Percentiles rank a stretch among this genome's conserved stretches.
phyloP scores from a whole-genome alignment of 345 rosid genomes.

The Excoecaria agallocha region DNA sequence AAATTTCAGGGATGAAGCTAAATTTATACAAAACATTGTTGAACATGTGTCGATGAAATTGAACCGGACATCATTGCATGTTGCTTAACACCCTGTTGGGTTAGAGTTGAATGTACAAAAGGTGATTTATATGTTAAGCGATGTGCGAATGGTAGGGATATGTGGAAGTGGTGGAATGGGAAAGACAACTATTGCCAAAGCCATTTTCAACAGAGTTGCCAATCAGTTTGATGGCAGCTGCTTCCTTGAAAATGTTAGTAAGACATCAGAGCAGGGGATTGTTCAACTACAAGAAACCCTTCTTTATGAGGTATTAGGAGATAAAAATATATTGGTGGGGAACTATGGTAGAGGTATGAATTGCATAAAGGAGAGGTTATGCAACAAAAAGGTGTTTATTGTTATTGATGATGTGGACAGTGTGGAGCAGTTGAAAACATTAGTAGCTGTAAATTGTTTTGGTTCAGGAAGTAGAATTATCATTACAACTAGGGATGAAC shows the following conservation, averaged over 20 bases:
- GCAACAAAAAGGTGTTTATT: slow-evolving; percentile 3
- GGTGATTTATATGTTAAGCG: slow-evolving; percentile 15
- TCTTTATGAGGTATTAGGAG: slow-evolving; percentile 11
- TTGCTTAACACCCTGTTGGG: slow-evolving; percentile 13
- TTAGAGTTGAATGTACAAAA: background rate
- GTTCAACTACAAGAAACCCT: slow-evolving; percentile 10
- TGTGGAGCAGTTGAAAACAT: slow-evolving; percentile 5
- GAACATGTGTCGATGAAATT: background rate
- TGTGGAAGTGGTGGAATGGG: slow-evolving; percentile 18
- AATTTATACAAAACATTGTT: slow-evolving; percentile 13
- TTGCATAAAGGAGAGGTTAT: slow-evolving; percentile 10
- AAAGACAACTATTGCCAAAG: slow-evolving; percentile 17
- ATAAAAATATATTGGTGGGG: background rate
- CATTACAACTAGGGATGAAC: slow-evolving; percentile 14
- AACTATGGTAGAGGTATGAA: slow-evolving; percentile 13
- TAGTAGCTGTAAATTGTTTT: slow-evolving; percentile 10
- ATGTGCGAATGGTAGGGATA: slow-evolving; percentile 16
- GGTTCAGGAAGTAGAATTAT: slow-evolving; percentile 17
- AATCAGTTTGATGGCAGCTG: slow-evolving; percentile 19
- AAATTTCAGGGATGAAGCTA: slow-evolving; percentile 13
- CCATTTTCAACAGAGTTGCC: no score
- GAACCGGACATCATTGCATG: slow-evolving; percentile 9
- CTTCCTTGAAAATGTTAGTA: slow-evolving; percentile 13
- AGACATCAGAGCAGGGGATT: background rate
- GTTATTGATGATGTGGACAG: slow-evolving; percentile 16